Base-by-base conservation (phyloP, 345 rosid species). In the Arabidopsis suecica region DNA sequence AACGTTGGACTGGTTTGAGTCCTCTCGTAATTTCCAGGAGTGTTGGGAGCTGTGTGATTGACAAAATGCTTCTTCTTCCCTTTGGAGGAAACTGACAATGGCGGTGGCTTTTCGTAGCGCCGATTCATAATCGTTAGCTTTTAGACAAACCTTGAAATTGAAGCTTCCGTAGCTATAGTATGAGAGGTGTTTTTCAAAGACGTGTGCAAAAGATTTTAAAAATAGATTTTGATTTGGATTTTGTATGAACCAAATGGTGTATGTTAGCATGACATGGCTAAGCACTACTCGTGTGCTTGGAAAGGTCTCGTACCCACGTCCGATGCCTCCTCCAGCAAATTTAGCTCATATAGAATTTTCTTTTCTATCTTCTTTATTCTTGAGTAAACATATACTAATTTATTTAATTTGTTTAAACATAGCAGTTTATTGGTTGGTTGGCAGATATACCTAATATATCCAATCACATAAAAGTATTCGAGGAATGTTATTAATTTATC, bases 1-100 rank as follows among this genome's bases (percentile, higher is more conserved):
- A 67, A 47, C 1, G 81, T 59, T 2, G 77, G 78, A 25, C 74
- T 78, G 3, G 68, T 11, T 7, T 56, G 80, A 64, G 72, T 59
- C 20, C 48, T 49, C 34, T 71, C 77, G 55, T 78, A 61, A 51
- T 38, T 9, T n/a, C 62, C 76, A 32, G 76, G 76, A 34, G 81
- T 71, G 34, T 58, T 71, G 72, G 80, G 76, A 65, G 80, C 72
- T 38, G 76, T 77, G 67, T 77, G 81, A 25, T 71, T 71, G 47
- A 65, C 69, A 14, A 71, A 65, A 65, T 71, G 77, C 50, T 71
- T 72, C 77, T 78, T 78, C 81, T 72, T 72, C 32, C 53, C 72
- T 3, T 71, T 71, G 9, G 81, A 78, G 1, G 81, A 65, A 40
- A 78, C 65, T 23, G 68, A 64, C 30, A 73, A 38, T 28, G 82